Percentiles rank a stretch among this genome's conserved stretches.
These are phyloP conservation scores for Aspergillus pseudoviridinutans DNA, from an alignment of 2,329 filamentous ascomycete species.

Conservation along the genomic window DNA sequence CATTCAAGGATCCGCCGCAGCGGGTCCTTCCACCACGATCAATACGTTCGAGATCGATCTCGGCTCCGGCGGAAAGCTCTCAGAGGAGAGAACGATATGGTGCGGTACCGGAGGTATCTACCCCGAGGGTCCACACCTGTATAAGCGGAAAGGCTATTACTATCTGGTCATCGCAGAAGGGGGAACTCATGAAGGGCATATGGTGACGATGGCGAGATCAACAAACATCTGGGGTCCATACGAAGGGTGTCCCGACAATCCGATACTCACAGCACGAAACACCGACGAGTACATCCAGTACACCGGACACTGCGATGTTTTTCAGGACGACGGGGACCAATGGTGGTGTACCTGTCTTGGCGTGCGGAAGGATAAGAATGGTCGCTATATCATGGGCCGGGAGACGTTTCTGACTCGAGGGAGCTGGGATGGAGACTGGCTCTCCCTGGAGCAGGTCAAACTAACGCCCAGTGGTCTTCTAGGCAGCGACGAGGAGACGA, in stretches of 20 bases:
- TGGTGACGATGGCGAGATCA: slow-evolving; percentile 48
- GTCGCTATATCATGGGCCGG: slow-evolving; percentile 27
- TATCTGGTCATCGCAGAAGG: slow-evolving; percentile 50
- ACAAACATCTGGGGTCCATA: slow-evolving; percentile 46
- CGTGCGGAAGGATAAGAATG: slow-evolving; percentile 12
- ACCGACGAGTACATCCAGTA: slow-evolving; percentile 20
- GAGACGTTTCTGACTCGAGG: slow-evolving; percentile 31
- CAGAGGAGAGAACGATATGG: background rate
- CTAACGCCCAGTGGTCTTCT: slow-evolving; percentile 4
- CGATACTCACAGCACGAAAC: slow-evolving; percentile 42
- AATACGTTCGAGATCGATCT: slow-evolving; percentile 1
- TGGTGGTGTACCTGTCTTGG: slow-evolving; percentile 22
- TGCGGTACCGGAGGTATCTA: slow-evolving; percentile 13
- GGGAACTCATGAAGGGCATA: slow-evolving; percentile 48
- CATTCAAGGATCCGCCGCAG: slow-evolving; percentile 18
- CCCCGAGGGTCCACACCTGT: slow-evolving; percentile 52
- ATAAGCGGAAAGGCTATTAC: slow-evolving; percentile 47
- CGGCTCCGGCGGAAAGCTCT: background rate
- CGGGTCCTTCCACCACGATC: background rate
- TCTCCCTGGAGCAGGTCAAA: slow-evolving; percentile 15
- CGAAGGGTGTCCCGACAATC: slow-evolving; percentile 42
- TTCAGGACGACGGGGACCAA: slow-evolving; percentile 13
- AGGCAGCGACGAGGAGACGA: background rate
- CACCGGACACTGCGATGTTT: slow-evolving; percentile 20
- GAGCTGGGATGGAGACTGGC: slow-evolving; percentile 20